A percentile compares a stretch with the other conserved stretches of the same genome.
phyloP scores from a whole-genome alignment of 208 protist genomes.

The Acanthamoeba triangularis region DNA sequence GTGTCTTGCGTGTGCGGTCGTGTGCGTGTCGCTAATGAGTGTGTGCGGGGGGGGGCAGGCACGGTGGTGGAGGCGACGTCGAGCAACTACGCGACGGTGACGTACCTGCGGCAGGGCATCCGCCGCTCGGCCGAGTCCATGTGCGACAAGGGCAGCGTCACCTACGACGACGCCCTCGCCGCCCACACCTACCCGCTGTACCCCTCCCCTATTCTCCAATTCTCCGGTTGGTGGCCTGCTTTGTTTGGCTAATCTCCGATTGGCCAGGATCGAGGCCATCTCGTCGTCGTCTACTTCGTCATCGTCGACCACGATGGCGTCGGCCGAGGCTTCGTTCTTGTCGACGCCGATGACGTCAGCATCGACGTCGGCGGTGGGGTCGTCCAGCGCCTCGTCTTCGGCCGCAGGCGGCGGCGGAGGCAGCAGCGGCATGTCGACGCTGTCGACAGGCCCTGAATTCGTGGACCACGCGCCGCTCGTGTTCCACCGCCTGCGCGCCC shows the following conservation, averaged over 20 bases:
- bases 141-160: neutral
- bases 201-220: neutral
- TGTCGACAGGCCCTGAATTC: neutral
- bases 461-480: conserved; percentile 16
- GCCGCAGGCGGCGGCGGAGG: no score
- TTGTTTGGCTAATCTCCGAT: neutral
- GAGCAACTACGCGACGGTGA: neutral
- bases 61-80: neutral
- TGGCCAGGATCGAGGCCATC: neutral
- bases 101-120: neutral
- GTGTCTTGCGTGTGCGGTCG: no score
- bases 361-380: neutral
- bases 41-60: neutral
- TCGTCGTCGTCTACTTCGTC: neutral
- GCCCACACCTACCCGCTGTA: neutral
- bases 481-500: neutral
- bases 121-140: neutral
- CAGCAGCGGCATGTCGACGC: neutral
- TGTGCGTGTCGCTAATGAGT: neutral
- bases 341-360: neutral
- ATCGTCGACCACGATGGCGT: neutral
- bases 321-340: no score
- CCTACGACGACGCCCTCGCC: neutral
- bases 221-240: neutral
- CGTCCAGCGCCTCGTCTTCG: neutral